Evolutionary conservation across 1,284 basidiomycete genomes (phyloP).

Genomic region (Marasmius tenuissimus): DNA sequence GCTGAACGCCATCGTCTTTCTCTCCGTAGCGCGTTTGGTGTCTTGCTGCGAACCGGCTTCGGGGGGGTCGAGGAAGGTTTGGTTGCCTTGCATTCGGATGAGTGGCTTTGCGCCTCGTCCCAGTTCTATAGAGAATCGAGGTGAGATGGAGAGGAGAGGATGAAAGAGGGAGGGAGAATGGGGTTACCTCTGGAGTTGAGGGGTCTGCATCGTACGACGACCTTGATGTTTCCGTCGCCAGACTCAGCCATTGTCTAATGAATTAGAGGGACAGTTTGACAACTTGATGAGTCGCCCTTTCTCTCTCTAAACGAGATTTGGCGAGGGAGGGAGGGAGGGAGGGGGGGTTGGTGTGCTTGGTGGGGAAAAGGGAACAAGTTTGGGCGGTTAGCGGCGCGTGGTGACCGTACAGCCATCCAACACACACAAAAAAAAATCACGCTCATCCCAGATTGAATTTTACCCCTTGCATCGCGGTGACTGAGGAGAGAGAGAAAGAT

Average conservation of each 20-base stretch:
- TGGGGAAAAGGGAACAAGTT: too few species aligned
- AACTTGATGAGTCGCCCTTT: background rate
- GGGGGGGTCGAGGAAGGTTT: conserved; percentile 89
- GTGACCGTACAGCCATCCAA: too few species aligned
- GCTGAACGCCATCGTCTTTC: conserved; percentile 86
- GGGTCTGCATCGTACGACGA: conserved; percentile 94
- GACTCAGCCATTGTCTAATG: conserved; percentile 41
- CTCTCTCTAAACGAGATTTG: background rate
- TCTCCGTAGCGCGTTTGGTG: conserved; percentile 79
- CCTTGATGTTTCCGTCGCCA: conserved; percentile 88
- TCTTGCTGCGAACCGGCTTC: conserved; percentile 72
- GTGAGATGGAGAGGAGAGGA: background rate
- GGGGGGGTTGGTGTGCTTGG: background rate
- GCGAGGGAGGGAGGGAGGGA: background rate
- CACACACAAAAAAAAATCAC: too few species aligned
- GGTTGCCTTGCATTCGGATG: conserved; percentile 91
- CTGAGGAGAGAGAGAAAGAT: too few species aligned
- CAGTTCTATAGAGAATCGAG: conserved; percentile 52
- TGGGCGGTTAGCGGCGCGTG: too few species aligned
- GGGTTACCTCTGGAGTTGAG: conserved; percentile 87
- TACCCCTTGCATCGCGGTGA: too few species aligned
- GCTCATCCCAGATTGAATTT: too few species aligned
- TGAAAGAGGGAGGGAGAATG: conserved; percentile 1
- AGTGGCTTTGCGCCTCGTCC: conserved; percentile 89
- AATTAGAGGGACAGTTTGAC: conserved; percentile 1